Evolutionary conservation across 2,329 filamentous ascomycete species (phyloP), one percentile per base, ranked within the genome.

Genomic region (Penicillium sp.): DNA sequence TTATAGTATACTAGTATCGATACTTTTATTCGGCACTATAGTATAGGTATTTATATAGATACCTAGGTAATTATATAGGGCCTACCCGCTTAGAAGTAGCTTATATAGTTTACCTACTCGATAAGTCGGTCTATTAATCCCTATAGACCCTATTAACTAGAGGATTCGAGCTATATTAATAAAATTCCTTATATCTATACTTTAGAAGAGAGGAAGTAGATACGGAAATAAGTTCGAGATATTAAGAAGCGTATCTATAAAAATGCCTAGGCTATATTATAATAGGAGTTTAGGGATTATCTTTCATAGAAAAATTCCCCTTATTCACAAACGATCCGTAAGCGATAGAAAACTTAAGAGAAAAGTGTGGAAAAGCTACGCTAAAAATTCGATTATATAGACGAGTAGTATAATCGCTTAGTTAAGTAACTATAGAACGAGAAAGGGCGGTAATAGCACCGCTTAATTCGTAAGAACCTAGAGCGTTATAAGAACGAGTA

Each of bases 11-110:
- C 42, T 16, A 61, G 55, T 27, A 70, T 68, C 41, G 39, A 59
- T 26, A 69, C 62, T 3, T 70, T 69, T 55, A 46, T 70, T 6
- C 51, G 51, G 55, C 53, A 69, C 47, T 69, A 70, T 42, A 57
- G 60, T 27, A 53, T 68, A 13, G 66, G 59, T 38, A 61, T 70
- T 18, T 23, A 69, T 39, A 49, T 69, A 13, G 55, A 70, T 36
- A 39, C 51, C 14, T 56, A 69, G 58, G 61, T 53, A 13, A 69
- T 70, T 57, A 42, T 68, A 26, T 46, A 52, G 14, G 59, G 61
- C 39, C 46, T 61, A 34, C 56, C 53, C 27, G 58, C 57, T 42
- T 19, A 68, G 49, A 69, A 63, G 23, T 32, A 59, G 34, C 58
- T 66, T 9, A 59, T 68, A 43, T 55, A 46, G 18, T 67, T 68